Base-by-base conservation (phyloP, 495 filamentous ascomycete species). In the Immersiella caudata region DNA sequence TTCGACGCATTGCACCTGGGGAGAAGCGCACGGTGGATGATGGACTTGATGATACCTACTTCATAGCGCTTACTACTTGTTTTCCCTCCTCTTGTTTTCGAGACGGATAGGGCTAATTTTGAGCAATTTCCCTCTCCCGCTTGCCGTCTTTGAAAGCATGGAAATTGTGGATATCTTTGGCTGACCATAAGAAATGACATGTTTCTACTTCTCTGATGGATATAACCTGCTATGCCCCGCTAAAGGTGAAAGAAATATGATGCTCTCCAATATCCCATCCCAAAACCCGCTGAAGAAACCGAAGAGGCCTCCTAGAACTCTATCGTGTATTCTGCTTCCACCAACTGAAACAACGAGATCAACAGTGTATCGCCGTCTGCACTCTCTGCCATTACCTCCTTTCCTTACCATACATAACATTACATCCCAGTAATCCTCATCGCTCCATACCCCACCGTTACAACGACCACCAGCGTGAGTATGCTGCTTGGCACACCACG, bases 401-500 rank as follows among this genome's bases (percentile, higher is more conserved):
- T 6, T 54, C 21, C 33, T 27, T 0, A 29, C n/a, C n/a, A n/a
- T n/a, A n/a, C n/a, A n/a, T n/a, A n/a, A n/a, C n/a, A n/a, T 73
- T 81, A 97, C 75, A 96, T 83, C 0, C 92, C 92, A 29, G 87
- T 86, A 27, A 93, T 78, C 70, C 85, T 80, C 94, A 97, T 97
- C 70, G 95, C 83, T 9, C 88, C 92, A 77, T 97, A 98, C 3
- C 95, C 96, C 36, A 89, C 78, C 2, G 92, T 92, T 21, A 97
- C 85, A 18, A 97, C 87, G n/a, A 98, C 91, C 1, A 83, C 79
- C 67, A 96, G 89, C 18, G 91, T 85, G 56, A 97, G 82, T 18
- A 97, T 68, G 82, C 91, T 94, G 69, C 89, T 86, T 3, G 96
- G 94, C 64, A 98, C 87, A 70, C 95, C 95, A 25, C 93, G 81